Percentiles rank a stretch among this genome's conserved stretches.
These are phyloP conservation scores for Penicillium diatomitis DNA, from an alignment of 495 filamentous ascomycete species.

Conservation along the genomic window DNA sequence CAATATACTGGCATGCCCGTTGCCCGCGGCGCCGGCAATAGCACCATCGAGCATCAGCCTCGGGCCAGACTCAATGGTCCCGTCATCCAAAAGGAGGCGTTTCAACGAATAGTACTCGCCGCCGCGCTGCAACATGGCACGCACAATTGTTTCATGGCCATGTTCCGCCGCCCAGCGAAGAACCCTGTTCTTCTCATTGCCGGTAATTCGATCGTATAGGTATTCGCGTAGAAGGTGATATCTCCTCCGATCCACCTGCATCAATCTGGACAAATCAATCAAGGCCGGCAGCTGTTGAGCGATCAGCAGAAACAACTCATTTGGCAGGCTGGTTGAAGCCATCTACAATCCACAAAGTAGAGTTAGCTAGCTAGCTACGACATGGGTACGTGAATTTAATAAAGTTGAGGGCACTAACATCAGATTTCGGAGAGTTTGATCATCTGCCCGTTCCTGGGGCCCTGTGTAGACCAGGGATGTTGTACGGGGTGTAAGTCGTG, in stretches of 20 bases:
- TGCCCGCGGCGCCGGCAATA: background rate
- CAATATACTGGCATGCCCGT: background rate
- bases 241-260: background rate
- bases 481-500: too few relatives aligned
- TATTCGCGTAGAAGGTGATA: background rate
- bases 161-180: background rate
- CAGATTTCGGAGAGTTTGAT: too few relatives aligned
- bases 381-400: too few relatives aligned
- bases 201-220: background rate
- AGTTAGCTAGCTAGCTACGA: too few relatives aligned
- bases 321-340: background rate
- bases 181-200: background rate
- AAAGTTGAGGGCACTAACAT: too few relatives aligned
- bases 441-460: too few relatives aligned
- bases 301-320: background rate
- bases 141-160: background rate
- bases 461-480: too few relatives aligned
- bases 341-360: background rate
- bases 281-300: background rate
- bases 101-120: background rate
- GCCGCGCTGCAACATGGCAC: background rate
- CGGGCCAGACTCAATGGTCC: background rate
- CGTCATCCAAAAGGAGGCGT: too few relatives aligned
- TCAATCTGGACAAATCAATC: background rate
- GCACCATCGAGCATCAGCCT: background rate